Percentiles rank a stretch among this genome's conserved stretches.
These are phyloP conservation scores for Udeniomyces megalosporus DNA, from an alignment of 768 basidiomycete genomes.

Conservation along the genomic window DNA sequence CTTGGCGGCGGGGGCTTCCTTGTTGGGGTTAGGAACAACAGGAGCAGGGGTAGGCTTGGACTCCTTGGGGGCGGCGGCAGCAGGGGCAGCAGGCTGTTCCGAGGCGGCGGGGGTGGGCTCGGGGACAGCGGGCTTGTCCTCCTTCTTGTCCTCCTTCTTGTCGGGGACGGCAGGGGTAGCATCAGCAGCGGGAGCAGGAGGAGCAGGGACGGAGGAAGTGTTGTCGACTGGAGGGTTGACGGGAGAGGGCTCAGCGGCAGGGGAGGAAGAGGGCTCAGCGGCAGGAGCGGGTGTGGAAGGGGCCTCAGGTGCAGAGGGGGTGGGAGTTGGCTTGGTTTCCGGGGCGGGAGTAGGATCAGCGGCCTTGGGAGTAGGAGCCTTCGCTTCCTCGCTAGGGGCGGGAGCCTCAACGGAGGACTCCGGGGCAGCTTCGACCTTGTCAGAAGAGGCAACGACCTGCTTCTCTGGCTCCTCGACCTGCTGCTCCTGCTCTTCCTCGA, in stretches of 20 bases:
- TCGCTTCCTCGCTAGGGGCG: neutral
- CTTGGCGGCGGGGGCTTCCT: slow-evolving; percentile 15
- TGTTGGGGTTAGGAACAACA: slow-evolving; percentile 24
- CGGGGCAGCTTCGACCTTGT: no score
- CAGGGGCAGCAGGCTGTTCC: neutral
- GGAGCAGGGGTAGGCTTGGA: slow-evolving; percentile 21
- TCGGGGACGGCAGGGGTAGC: slow-evolving; percentile 25
- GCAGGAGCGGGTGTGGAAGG: no score
- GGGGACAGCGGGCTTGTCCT: neutral
- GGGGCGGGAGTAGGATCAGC: slow-evolving; percentile 23
- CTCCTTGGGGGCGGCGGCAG: slow-evolving; percentile 1
- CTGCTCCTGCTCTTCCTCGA: neutral
- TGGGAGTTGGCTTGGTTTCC: slow-evolving; percentile 16
- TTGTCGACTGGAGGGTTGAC: neutral
- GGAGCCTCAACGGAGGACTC: slow-evolving; percentile 4
- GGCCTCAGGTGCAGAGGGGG: no score
- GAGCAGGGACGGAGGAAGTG: slow-evolving; percentile 8
- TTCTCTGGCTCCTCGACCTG: neutral
- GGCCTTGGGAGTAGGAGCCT: slow-evolving; percentile 21
- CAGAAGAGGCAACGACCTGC: no score
- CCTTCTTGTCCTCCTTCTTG: neutral
- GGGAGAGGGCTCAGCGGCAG: slow-evolving; percentile 19
- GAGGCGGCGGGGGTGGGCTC: neutral
- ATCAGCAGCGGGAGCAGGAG: slow-evolving; percentile 25
- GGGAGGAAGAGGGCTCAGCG: slow-evolving; percentile 25